phyloP scores from a whole-genome alignment of 805 yeast species.

The Cyberlindnera samutprakarnensis region DNA sequence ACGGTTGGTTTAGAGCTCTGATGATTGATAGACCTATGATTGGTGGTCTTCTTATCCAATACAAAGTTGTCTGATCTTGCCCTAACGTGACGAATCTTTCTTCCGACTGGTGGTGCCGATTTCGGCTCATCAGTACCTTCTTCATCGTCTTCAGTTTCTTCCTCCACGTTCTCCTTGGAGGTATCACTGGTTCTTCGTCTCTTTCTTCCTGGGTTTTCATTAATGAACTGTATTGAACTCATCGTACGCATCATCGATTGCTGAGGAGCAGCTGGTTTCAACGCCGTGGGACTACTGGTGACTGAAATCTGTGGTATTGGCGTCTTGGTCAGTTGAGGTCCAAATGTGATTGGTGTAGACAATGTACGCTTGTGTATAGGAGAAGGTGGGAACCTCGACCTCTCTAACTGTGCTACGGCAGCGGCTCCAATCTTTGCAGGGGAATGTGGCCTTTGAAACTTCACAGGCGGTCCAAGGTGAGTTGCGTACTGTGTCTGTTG shows the following conservation, averaged over 20 bases:
- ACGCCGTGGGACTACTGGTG: not conserved
- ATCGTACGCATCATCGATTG: constrained; percentile 22
- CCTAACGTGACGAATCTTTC: constrained; percentile 13
- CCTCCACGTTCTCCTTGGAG: not conserved
- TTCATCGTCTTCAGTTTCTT: constrained; percentile 6
- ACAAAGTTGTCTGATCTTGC: constrained; percentile 16
- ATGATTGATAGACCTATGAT: too few species aligned
- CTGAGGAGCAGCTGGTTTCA: constrained; percentile 4
- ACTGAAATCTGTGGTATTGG: not conserved
- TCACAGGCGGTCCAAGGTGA: constrained; percentile 17
- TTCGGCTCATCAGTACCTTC: constrained; percentile 10
- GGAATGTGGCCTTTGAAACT: constrained; percentile 38
- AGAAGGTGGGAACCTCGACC: constrained; percentile 19
- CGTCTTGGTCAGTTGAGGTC: constrained; percentile 1
- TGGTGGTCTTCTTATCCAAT: constrained; percentile 1
- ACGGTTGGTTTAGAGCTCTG: not conserved
- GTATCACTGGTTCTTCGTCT: constrained; percentile 22
- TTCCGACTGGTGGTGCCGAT: constrained; percentile 1
- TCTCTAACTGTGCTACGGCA: constrained; percentile 48
- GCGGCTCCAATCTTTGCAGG: constrained; percentile 71
- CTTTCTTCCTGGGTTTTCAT: constrained; percentile 22
- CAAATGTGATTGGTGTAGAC: constrained; percentile 28
- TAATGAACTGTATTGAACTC: constrained; percentile 22
- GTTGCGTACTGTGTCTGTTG: constrained; percentile 5
- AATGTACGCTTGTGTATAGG: constrained; percentile 30